phyloP scores from a whole-genome alignment of 2,329 filamentous ascomycete genomes.

The Fusarium mangiferae region DNA sequence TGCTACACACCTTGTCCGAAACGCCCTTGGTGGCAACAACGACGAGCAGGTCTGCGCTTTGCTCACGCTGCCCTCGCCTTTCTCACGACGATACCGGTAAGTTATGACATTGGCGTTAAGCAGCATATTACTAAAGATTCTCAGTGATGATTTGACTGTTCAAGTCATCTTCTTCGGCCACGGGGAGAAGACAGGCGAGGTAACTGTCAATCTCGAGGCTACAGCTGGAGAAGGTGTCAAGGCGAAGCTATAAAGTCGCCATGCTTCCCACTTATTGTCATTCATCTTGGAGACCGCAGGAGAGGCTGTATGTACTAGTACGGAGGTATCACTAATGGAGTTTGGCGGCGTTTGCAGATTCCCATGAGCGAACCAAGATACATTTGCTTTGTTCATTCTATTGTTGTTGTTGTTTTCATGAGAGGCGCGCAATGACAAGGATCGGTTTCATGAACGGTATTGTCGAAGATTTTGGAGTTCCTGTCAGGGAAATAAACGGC shows the following conservation, averaged over 20 bases:
- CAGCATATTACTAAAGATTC: constrained; percentile 25
- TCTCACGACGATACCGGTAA: constrained; percentile 88
- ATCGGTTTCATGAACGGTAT: neutral
- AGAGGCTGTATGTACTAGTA: neutral
- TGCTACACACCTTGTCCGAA: constrained; percentile 93
- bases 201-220: constrained; percentile 87
- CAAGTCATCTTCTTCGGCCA: constrained; percentile 99
- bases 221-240: constrained; percentile 65
- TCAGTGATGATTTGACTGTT: constrained; percentile 91
- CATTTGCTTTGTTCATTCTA: constrained; percentile 1
- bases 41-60: constrained; percentile 93
- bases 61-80: constrained; percentile 90
- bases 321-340: constrained; percentile 17
- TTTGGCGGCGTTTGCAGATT: constrained; percentile 40
- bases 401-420: constrained; percentile 9
- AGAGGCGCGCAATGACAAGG: neutral
- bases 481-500: neutral
- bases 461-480: neutral
- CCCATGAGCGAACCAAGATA: constrained; percentile 9
- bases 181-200: constrained; percentile 77
- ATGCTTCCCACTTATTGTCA: neutral
- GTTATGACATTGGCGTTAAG: constrained; percentile 9
- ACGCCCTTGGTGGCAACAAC: constrained; percentile 93
- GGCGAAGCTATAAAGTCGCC: constrained; percentile 51
- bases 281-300: neutral